phyloP scores from a whole-genome alignment of 352 stramenopile species.

The Aphanomyces stellatus region DNA sequence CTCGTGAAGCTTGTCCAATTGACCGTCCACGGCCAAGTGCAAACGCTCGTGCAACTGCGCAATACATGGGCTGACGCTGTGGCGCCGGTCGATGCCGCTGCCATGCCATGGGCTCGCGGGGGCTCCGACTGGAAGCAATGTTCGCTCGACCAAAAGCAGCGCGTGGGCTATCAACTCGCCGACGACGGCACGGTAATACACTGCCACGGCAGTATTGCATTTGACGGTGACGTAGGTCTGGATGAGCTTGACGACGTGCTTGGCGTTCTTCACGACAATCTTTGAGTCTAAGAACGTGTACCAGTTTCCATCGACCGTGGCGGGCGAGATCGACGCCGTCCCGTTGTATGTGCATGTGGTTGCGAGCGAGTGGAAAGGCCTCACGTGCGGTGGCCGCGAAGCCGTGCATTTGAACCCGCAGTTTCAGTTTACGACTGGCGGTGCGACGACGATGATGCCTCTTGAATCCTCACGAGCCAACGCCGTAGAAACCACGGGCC shows the following conservation, averaged over 20 bases:
- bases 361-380: conserved; percentile 67
- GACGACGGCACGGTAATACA: conserved; percentile 60
- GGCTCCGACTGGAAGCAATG: conserved; percentile 65
- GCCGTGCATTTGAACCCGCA: conserved; percentile 83
- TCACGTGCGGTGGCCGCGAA: conserved; percentile 64
- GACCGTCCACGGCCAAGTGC: conserved; percentile 40
- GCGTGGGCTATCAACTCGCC: conserved; percentile 68
- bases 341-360: conserved; percentile 61
- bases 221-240: conserved; percentile 29
- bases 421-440: conserved; percentile 55
- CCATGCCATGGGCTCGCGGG: conserved; percentile 55
- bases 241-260: conserved; percentile 76
- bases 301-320: conserved; percentile 66
- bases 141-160: conserved; percentile 62
- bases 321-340: conserved; percentile 40
- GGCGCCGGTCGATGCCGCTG: conserved; percentile 56
- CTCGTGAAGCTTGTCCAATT: conserved; percentile 70
- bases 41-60: conserved; percentile 60
- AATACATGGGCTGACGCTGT: conserved; percentile 74
- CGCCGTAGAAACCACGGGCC: conserved; percentile 7
- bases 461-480: not conserved
- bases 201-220: too few species aligned
- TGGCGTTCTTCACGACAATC: conserved; percentile 64
- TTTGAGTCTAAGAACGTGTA: conserved; percentile 78
- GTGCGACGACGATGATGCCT: conserved; percentile 8